Evolutionary conservation across 164 flowering plant genomes (phyloP).

Genomic region (Kalanchoe fedtschenkoi): DNA sequence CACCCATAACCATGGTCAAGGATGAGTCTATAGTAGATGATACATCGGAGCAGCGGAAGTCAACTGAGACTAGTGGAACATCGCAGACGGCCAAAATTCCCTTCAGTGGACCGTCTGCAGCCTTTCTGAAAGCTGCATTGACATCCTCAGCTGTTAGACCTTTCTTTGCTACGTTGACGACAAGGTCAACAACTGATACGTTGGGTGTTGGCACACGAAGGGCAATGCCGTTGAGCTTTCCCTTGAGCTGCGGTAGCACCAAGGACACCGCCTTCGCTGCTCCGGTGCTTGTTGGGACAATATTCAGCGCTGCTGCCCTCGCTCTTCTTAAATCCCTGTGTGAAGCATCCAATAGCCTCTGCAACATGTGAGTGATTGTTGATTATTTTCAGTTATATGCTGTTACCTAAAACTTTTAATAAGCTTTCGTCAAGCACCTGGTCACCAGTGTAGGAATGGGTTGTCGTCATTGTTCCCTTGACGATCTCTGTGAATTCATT

Average conservation of each 20-base stretch:
- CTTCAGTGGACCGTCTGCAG: slow-evolving; percentile 78
- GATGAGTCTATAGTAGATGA: slow-evolving; percentile 87
- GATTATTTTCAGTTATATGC: background rate
- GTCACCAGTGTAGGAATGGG: slow-evolving; percentile 97
- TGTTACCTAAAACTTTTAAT: background rate
- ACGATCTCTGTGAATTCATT: slow-evolving; percentile 54
- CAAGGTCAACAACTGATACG: slow-evolving; percentile 91
- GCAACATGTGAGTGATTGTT: slow-evolving; percentile 10
- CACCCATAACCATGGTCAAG: slow-evolving; percentile 92
- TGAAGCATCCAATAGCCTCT: slow-evolving; percentile 96
- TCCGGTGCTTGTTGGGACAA: slow-evolving; percentile 98
- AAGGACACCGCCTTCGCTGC: slow-evolving; percentile 98
- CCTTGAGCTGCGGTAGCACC: slow-evolving; percentile 92
- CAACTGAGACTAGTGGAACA: slow-evolving; percentile 85
- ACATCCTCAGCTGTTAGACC: slow-evolving; percentile 88
- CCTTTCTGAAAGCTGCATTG: slow-evolving; percentile 86
- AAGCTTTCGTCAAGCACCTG: slow-evolving; percentile 39
- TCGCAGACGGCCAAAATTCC: slow-evolving; percentile 87
- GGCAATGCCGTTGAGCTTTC: slow-evolving; percentile 97
- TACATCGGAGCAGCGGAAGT: slow-evolving; percentile 84
- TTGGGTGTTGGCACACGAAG: slow-evolving; percentile 96
- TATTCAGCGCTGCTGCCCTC: slow-evolving; percentile 94
- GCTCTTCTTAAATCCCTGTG: slow-evolving; percentile 96
- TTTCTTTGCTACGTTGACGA: slow-evolving; percentile 78
- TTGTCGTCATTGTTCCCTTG: slow-evolving; percentile 99